These are phyloP conservation scores for Fusarium floridanum DNA, from an alignment of 2,329 filamentous ascomycete species.

Conservation along the genomic window DNA sequence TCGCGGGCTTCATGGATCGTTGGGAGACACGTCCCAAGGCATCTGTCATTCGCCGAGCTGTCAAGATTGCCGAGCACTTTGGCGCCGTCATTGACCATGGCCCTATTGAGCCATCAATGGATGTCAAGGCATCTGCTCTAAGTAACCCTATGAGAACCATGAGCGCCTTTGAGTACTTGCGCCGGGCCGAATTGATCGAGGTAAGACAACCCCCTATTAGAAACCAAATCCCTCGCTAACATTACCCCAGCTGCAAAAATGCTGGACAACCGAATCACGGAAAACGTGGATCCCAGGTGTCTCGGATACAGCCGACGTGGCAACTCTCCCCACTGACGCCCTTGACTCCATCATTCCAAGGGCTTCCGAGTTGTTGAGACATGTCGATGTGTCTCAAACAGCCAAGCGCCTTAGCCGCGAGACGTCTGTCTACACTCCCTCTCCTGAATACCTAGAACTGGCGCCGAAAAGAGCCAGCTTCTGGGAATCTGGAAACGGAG, in stretches of 20 bases:
- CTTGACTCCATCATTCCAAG: slow-evolving; percentile 1
- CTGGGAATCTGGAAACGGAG: slow-evolving; percentile 27
- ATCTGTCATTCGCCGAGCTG: slow-evolving; percentile 28
- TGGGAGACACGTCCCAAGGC: slow-evolving; percentile 25
- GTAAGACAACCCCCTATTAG: slow-evolving; percentile 1
- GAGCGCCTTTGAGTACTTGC: slow-evolving; percentile 33
- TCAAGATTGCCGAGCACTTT: slow-evolving; percentile 37
- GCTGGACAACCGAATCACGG: slow-evolving; percentile 15
- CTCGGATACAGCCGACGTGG: not conserved
- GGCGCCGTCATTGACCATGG: slow-evolving; percentile 39
- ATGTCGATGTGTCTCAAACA: not conserved
- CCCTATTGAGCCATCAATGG: slow-evolving; percentile 6
- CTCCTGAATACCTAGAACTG: slow-evolving; percentile 18
- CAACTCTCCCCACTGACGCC: not conserved
- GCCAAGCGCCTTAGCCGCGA: not conserved
- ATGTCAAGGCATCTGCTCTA: slow-evolving; percentile 4
- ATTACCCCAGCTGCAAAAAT: slow-evolving; percentile 25
- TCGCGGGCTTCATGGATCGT: slow-evolving; percentile 31
- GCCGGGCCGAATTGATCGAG: slow-evolving; percentile 27
- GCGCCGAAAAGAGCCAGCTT: slow-evolving; percentile 16
- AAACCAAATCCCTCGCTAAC: not conserved
- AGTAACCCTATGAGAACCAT: slow-evolving; percentile 22
- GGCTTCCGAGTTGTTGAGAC: slow-evolving; percentile 20
- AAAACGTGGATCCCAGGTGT: not conserved
- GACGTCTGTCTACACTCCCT: not conserved